Base-by-base conservation (phyloP, 2,329 filamentous ascomycete genomes). In the Samsoniella hepiali region DNA sequence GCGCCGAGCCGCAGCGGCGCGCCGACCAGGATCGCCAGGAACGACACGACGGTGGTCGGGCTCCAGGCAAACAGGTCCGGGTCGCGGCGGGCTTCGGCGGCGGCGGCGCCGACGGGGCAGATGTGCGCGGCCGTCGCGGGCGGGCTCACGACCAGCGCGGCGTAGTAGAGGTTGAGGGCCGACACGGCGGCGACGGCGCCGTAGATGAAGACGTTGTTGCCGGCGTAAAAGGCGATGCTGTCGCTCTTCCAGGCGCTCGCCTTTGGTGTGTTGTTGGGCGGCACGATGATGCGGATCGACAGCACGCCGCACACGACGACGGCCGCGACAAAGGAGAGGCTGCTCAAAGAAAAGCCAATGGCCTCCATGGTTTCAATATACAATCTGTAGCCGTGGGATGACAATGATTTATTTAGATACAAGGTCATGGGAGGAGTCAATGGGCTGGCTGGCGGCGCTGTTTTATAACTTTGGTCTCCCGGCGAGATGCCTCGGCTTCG, bases 1-100 rank as follows among this genome's bases (percentile, higher is more conserved):
- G 81, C 76, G 0, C 73, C 60, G 7, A 76, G 64, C 5, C 74
- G 74, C 2, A 76, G 67, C n/a, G 73, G 71, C 3, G 70, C 64
- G 13, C 73, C 74, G 29, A 67, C 64, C 62, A 75, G 63, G 57
- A 74, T 67, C 9, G 73, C 63, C 1, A 67, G 65, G 32, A 78
- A 64, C 3, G 73, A 70, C 27, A 75, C 45, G 3, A 67, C 64
- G 1, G 75, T 76, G 7, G 67, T 64, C 10, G 65, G 44, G 7
- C 73, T 73, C 75, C 76, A 78, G 9, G 72, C 73, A 60, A 76
- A 62, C 7, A 73, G 68, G 13, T 67, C 57, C 1, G 58, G 42
- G 64, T 75, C 72, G 10, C 76, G 65, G n/a, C 32, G 36, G 31
- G 10, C 17, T 22, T 22, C 22, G 22, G 22, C 22, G 1, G 34